Base-by-base conservation (phyloP, 176 grass and related monocot genomes). In the Elaeis guineensis region DNA sequence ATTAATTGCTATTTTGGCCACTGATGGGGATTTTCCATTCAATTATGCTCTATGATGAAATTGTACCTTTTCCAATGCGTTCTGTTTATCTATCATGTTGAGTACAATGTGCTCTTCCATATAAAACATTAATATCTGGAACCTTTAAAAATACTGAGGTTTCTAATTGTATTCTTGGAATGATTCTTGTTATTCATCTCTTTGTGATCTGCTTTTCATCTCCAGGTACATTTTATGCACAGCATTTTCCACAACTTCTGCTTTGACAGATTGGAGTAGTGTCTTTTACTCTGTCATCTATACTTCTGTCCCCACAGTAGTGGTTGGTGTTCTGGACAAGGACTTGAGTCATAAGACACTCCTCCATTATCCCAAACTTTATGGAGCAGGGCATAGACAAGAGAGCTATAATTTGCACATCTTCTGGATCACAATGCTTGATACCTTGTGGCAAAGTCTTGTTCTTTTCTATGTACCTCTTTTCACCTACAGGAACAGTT, bases 211-310 rank as follows among this genome's bases (percentile, higher is more conserved):
- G 14, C 26, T 21, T 57, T 52, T 55, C 28, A 25, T 73, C 53
- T 86, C 32, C 59, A 98, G 93, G 93, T 98, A 98, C 74, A 85
- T 92, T 61, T 75, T 98, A 66, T 52, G 85, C 66, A 91, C 93
- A 50, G 93, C 88, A 49, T 98, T 90, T 85, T 98, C 93, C 20
- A 85, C 87, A 64, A 89, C 88, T 58, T 86, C 83, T n/a, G 93
- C 93, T 66, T 68, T 98, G 51, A 98, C 93, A 61, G 93, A 98
- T 80, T 98, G 93, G 93, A 98, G 93, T 61, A 92, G 87, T 78
- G 93, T 98, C 51, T 98, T 98, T 71, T 98, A 98, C 77, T 98
- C 93, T 50, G 80, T 98, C 61, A 98, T 98, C 69, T 98, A 98
- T 64, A 98, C 88, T 52, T 98, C 88, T 65, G 77, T 98, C 52